Base-by-base conservation (phyloP, 768 basidiomycete species). In the Boletus edulis region DNA sequence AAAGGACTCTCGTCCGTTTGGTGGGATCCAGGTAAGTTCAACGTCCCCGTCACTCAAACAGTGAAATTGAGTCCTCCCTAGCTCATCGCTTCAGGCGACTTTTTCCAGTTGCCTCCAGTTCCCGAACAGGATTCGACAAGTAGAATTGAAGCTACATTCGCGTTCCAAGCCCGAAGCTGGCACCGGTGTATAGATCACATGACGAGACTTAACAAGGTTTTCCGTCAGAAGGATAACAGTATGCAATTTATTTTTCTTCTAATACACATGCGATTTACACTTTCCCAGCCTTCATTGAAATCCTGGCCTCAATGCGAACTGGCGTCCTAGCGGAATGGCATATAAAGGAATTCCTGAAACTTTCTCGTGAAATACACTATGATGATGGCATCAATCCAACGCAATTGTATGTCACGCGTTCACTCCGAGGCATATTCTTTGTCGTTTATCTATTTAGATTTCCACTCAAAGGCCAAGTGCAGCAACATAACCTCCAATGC, bases 261-360 rank as follows among this genome's bases (percentile, higher is more conserved):
- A 29, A 29, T 29, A 49, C 6, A 31, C 12, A 39, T 38, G 37
- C n/a, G 29, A 40, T 24, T 43, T 22, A 60, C 20, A 14, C 15
- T 15, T 40, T 34, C 31, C 9, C 64, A 94, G 94, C 80, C 44
- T 98, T 99, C 65, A 82, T 99, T 43, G 80, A 93, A 63, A 98
- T 98, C 92, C 77, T 98, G 46, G 98, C 98, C 66, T 94, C 97
- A 64, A 98, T 98, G 94, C 84, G 97, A 24, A 95, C 91, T 58
- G 97, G 96, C 1, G 71, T 64, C 14, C 73, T 98, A n/a, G 77
- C 81, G 3, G 56, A 67, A 0, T 75, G 77, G 45, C 94, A 94
- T 1, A 85, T 89, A 57, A 57, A 68, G 17, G 83, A 81, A 56
- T 97, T 98, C 76, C 79, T 69, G 56, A 73, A 73, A 8, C 77